These are phyloP conservation scores for Trametes polyzona DNA, from an alignment of 1,284 basidiomycete species.

Conservation along the genomic window DNA sequence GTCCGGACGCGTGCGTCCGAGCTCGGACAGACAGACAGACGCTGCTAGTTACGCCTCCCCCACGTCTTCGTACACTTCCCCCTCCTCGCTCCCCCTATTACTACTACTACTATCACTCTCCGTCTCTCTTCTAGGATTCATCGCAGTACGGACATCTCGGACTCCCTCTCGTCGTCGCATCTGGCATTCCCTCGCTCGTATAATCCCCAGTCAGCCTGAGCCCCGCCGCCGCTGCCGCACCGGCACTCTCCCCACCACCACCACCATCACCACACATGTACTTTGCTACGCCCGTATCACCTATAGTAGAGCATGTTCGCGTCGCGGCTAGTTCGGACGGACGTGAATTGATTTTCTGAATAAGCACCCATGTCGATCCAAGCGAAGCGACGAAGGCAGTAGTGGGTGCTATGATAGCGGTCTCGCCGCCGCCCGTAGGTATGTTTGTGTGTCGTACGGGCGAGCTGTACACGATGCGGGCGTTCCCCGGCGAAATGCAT, in stretches of 20 bases:
- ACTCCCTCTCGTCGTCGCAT: conserved; percentile 12
- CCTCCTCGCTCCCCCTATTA: no score
- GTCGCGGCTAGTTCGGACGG: conserved; percentile 9
- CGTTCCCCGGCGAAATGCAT: no score
- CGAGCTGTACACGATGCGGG: no score
- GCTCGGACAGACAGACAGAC: background rate
- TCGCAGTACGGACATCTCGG: conserved; percentile 24
- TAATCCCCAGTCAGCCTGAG: conserved; percentile 12
- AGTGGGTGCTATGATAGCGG: no score
- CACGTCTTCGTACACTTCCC: conserved; percentile 8
- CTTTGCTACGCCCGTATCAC: conserved; percentile 25
- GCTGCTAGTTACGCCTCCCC: conserved; percentile 5
- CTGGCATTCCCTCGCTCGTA: conserved; percentile 20
- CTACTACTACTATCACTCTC: conserved; percentile 6
- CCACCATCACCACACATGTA: conserved; percentile 19
- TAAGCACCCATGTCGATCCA: no score
- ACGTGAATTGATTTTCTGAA: background rate
- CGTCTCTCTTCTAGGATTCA: conserved; percentile 17
- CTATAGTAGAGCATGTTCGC: conserved; percentile 23
- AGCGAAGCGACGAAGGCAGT: no score
- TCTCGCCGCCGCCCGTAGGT: no score
- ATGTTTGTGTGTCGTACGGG: no score
- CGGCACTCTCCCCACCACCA: conserved; percentile 3
- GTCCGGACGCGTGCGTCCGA: conserved; percentile 1
- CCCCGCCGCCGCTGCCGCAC: background rate